Percentiles rank a stretch among this genome's conserved stretches.
These are phyloP conservation scores for Gremmenia infestans DNA, from an alignment of 2,329 filamentous ascomycete species.

Conservation along the genomic window DNA sequence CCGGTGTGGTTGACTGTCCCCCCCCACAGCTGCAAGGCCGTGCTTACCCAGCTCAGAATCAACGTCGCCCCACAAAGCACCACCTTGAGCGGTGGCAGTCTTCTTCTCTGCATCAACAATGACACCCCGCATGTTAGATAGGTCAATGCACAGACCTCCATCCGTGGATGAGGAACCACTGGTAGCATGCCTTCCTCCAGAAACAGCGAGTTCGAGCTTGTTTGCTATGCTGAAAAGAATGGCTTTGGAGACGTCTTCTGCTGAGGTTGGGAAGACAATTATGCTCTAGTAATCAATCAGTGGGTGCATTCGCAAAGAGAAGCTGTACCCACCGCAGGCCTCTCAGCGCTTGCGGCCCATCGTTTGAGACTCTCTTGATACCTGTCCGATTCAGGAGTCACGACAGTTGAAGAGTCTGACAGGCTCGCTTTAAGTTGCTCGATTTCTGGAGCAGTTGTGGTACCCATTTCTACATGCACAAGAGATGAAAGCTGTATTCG, in stretches of 20 bases:
- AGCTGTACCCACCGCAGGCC: slow-evolving; percentile 16
- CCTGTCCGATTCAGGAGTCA: slow-evolving; percentile 11
- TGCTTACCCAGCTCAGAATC: slow-evolving; percentile 15
- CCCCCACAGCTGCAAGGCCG: slow-evolving; percentile 21
- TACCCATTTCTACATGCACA: background rate
- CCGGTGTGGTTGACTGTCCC: slow-evolving; percentile 21
- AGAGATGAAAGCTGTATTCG: slow-evolving; percentile 64
- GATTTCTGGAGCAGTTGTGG: background rate
- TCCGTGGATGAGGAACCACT: slow-evolving; percentile 19
- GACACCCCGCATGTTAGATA: slow-evolving; percentile 17
- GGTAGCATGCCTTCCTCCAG: slow-evolving; percentile 17
- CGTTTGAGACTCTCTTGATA: slow-evolving; percentile 18
- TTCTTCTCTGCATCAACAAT: slow-evolving; percentile 12
- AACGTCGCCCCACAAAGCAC: slow-evolving; percentile 23
- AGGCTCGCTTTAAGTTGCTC: slow-evolving; percentile 1
- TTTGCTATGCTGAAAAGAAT: slow-evolving; percentile 13
- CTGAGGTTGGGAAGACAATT: slow-evolving; percentile 14
- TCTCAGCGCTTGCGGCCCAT: slow-evolving; percentile 22
- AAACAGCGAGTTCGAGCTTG: slow-evolving; percentile 14
- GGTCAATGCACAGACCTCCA: slow-evolving; percentile 21
- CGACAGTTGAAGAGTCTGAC: slow-evolving; percentile 4
- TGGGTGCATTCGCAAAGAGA: background rate
- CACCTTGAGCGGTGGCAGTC: slow-evolving; percentile 18
- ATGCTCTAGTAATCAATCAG: slow-evolving; percentile 12
- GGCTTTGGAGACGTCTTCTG: slow-evolving; percentile 15